Conservation (phyloP, 345 rosid genomes). For the Sisymbrium altissimum region DNA sequence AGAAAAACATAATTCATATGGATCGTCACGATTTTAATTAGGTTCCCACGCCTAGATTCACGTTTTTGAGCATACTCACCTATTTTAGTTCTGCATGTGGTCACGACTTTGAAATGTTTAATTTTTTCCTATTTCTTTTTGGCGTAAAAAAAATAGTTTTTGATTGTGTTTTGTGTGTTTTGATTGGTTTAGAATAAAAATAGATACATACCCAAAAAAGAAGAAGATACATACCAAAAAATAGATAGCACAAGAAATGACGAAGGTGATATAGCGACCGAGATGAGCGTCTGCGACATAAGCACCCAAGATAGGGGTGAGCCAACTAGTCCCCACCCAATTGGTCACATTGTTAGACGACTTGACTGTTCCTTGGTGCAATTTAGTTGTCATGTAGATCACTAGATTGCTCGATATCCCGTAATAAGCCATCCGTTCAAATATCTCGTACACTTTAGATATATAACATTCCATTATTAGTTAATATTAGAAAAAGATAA, state of each 20-base stretch:
- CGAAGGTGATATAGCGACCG: constrained; percentile 84
- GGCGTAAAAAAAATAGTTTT: too few relatives aligned
- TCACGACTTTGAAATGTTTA: neutral
- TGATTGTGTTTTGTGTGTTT: too few relatives aligned
- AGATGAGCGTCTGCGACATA: constrained; percentile 83
- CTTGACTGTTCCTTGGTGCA: constrained; percentile 77
- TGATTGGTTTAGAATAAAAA: too few relatives aligned
- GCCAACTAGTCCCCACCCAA: constrained; percentile 88
- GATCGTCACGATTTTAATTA: neutral
- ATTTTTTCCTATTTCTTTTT: too few relatives aligned
- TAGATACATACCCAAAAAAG: too few relatives aligned
- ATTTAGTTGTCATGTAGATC: constrained; percentile 63
- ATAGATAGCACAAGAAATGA: constrained; percentile 50
- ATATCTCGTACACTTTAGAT: constrained; percentile 56
- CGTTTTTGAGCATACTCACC: neutral
- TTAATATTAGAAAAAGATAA: neutral
- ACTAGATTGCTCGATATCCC: constrained; percentile 82
- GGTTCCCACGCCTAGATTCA: neutral
- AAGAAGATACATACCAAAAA: constrained; percentile 40
- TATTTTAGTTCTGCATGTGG: neutral
- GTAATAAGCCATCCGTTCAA: constrained; percentile 88
- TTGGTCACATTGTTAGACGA: constrained; percentile 89
- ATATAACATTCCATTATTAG: neutral
- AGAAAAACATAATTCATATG: neutral
- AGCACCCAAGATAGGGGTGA: constrained; percentile 84